Base-by-base conservation (phyloP, 768 basidiomycete genomes). In the Suillus bovinus region DNA sequence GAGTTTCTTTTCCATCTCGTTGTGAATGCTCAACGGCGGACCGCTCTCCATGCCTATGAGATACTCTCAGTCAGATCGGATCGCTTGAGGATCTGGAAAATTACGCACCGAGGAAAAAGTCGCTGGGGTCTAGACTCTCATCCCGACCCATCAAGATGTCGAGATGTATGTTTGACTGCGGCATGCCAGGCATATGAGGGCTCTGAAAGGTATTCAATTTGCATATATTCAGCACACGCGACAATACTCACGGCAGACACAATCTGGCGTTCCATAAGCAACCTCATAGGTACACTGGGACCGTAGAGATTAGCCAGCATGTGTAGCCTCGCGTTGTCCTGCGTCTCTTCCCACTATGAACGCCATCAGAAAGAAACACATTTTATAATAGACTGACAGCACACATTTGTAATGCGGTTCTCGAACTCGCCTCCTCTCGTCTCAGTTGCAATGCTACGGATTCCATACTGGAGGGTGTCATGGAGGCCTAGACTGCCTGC, bases 121-220 rank as follows among this genome's bases (percentile, higher is more conserved):
- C 96, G 2, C 78, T 77, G 5, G 88, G 82, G 31, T 90, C 89
- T 60, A 99, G 81, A 27, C 77, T 80, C 74, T 97, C 93, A 70
- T 99, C 96, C 42, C 89, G 86, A 52, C 96, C 96, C 86, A 92
- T 91, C 62, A 99, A 76, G 68, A 99, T 92, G 73, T 99, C 96
- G 31, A 96, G 85, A 66, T 93, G 89, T 42, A 98, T 71, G 77
- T 98, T 97, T 13, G 87, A 86, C 58, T 83, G 84, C 17, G 82
- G 79, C 67, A 88, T 73, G 42, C 79, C 84, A 17, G 90, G 82
- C 77, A 91, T 84, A 64, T 87, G 87, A 3, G 86, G 82, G 68
- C 79, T 83, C 92, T 94, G 69, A 14, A 64, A 42, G 61, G 41
- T 2, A 27, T 56, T 39, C 10, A 56, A 39, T 13, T 39, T 27